Base-by-base conservation (phyloP, 1,139 yeast genomes). In the Nematodospora anomalae region DNA sequence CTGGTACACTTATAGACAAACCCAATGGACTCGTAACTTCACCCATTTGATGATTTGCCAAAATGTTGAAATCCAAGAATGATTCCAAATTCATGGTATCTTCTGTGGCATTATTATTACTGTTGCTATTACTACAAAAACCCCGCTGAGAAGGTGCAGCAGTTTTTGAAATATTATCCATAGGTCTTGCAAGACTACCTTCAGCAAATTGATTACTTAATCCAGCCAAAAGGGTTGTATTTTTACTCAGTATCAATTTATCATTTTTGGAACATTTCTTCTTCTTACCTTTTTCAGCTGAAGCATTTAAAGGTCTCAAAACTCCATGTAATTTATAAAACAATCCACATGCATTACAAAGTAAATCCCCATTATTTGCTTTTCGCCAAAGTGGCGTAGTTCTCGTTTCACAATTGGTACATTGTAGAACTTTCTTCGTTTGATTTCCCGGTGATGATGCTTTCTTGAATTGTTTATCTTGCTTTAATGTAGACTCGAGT, bases 311-410 rank as follows among this genome's bases (percentile, higher is more conserved):
- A 4, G 76, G 76, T 25, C 76, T 53, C 46, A 68, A 61, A 2
- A 67, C 71, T 3, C 76, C 75, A 46, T 70, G 75, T 32, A 70
- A 55, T 47, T 68, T 69, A 49, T 66, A 67, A 45, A 70, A 70
- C 36, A 71, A 58, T 3, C 76, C 76, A 49, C 76, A 71, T 0
- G 76, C 76, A 46, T 71, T 71, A 46, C 76, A 71, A 23, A 71
- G 53, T 34, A 71, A 58, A 38, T 67, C 72, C 2, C 76, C 75
- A 33, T 60, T 58, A 46, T 59, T 64, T n/a, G 72, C 57, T 41
- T 66, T 68, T 32, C 76, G 55, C 76, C 76, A 71, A 11, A 71
- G 52, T 3, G 76, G 76, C 2, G 76, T 70, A 2, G 76, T 69
- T 40, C 56, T 60, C 7, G 76, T 70, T 32, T 64, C 67, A 47